Evolutionary conservation across 2,329 filamentous ascomycete species (phyloP).

Genomic region (Tolypocladium ophioglossoides): DNA sequence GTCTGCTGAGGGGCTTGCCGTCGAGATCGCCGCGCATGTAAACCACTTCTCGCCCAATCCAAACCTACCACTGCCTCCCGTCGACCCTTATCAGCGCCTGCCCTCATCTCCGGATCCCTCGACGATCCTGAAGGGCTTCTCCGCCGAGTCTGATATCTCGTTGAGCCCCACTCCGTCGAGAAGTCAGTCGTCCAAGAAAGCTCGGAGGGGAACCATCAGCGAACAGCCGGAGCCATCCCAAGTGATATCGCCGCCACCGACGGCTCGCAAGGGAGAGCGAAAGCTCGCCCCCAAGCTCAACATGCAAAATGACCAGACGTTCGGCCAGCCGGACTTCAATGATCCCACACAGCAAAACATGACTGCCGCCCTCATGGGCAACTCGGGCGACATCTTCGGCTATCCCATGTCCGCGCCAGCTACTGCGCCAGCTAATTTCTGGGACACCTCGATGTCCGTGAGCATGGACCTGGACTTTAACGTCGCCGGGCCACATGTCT

Average conservation of each 20-base stretch:
- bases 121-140: conserved; percentile 18
- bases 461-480: conserved; percentile 52
- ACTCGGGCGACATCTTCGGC: conserved; percentile 44
- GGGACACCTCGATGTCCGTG: conserved; percentile 44
- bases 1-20: conserved; percentile 37
- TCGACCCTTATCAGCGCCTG: conserved; percentile 47
- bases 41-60: conserved; percentile 47
- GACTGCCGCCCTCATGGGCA: conserved; percentile 30
- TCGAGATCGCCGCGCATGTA: conserved; percentile 48
- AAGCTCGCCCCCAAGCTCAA: conserved; percentile 43
- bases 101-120: conserved; percentile 45
- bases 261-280: conserved; percentile 42
- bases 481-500: conserved; percentile 30
- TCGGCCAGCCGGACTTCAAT: conserved; percentile 40
- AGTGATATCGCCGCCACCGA: conserved; percentile 50
- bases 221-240: conserved; percentile 31
- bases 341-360: conserved; percentile 38
- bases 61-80: conserved; percentile 44
- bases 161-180: conserved; percentile 17
- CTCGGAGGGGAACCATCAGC: conserved; percentile 27
- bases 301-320: conserved; percentile 50
- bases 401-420: conserved; percentile 51
- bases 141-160: conserved; percentile 15
- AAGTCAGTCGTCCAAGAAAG: conserved; percentile 30
- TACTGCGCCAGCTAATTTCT: conserved; percentile 41